These are phyloP conservation scores for Pseudogymnoascus sp. DNA, from an alignment of 2,329 filamentous ascomycete genomes.

Conservation along the genomic window DNA sequence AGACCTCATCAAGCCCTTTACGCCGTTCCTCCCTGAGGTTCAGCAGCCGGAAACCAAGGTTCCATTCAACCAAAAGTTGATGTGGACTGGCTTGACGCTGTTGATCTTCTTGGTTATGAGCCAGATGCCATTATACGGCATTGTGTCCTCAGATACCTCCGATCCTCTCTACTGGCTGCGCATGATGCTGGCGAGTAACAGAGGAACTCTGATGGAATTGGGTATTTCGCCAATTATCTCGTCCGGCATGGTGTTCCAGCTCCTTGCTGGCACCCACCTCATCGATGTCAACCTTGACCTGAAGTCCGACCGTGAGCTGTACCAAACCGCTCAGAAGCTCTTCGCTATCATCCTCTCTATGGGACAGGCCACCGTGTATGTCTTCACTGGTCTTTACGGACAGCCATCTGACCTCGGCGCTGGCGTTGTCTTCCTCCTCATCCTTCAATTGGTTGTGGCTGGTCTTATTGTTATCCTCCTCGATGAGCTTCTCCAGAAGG, in stretches of 20 bases:
- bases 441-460: conserved; percentile 94
- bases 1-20: conserved; percentile 98
- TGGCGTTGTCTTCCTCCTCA: conserved; percentile 95
- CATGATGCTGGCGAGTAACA: conserved; percentile 99
- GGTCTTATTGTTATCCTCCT: conserved; percentile 98
- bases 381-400: conserved; percentile 96
- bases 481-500: conserved; percentile 98
- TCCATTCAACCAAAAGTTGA: conserved; percentile 96
- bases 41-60: conserved; percentile 97
- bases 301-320: conserved; percentile 98
- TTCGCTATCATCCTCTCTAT: conserved; percentile 97
- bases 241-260: conserved; percentile 99
- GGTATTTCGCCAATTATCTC: conserved; percentile 99
- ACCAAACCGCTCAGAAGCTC: conserved; percentile 99
- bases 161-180: conserved; percentile 99
- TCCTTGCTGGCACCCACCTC: conserved; percentile 97
- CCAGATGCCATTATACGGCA: conserved; percentile 98
- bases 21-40: conserved; percentile 98
- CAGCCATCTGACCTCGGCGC: conserved; percentile 94
- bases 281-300: conserved; percentile 99
- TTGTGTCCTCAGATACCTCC: conserved; percentile 96
- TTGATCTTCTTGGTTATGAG: conserved; percentile 99
- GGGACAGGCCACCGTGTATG: conserved; percentile 95
- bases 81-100: conserved; percentile 91
- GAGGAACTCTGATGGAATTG: conserved; percentile 91